phyloP scores from a whole-genome alignment of 1,139 yeast genomes.

The Eremothecium gossypii region DNA sequence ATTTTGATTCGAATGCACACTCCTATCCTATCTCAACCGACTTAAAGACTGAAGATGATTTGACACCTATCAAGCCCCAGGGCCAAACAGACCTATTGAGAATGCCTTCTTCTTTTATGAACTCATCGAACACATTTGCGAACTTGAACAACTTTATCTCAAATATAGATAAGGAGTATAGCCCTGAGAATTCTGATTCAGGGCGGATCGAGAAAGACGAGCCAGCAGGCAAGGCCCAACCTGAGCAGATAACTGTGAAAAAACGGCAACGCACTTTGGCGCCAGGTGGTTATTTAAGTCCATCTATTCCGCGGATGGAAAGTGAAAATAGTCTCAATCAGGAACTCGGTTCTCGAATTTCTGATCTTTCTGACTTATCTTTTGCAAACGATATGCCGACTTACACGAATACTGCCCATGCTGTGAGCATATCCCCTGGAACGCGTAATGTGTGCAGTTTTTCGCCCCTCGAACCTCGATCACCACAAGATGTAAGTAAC shows the following conservation, averaged over 20 bases:
- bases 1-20: too few species aligned
- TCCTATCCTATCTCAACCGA: too few species aligned
- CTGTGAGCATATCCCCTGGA: slow-evolving; percentile 14
- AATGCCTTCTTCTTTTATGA: slow-evolving; percentile 20
- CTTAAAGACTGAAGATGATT: too few species aligned
- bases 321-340: slow-evolving; percentile 4
- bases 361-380: slow-evolving; percentile 21
- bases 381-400: slow-evolving; percentile 25
- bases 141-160: slow-evolving; percentile 19
- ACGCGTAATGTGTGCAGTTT: background rate
- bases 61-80: too few species aligned
- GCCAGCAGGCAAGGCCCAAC: too few species aligned
- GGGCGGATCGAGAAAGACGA: background rate
- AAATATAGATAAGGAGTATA: slow-evolving; percentile 6
- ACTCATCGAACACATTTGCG: slow-evolving; percentile 23
- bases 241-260: background rate
- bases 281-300: slow-evolving; percentile 10
- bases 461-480: background rate
- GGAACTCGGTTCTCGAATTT: slow-evolving; percentile 8
- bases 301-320: slow-evolving; percentile 3
- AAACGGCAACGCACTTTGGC: slow-evolving; percentile 6
- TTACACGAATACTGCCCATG: slow-evolving; percentile 23
- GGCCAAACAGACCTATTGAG: slow-evolving; percentile 10
- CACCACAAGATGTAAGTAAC: background rate
- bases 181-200: background rate